A percentile compares a stretch with the other conserved stretches of the same genome.
Evolutionary conservation across 345 rosid genomes (phyloP).

Genomic region (Eutrema japonicum): DNA sequence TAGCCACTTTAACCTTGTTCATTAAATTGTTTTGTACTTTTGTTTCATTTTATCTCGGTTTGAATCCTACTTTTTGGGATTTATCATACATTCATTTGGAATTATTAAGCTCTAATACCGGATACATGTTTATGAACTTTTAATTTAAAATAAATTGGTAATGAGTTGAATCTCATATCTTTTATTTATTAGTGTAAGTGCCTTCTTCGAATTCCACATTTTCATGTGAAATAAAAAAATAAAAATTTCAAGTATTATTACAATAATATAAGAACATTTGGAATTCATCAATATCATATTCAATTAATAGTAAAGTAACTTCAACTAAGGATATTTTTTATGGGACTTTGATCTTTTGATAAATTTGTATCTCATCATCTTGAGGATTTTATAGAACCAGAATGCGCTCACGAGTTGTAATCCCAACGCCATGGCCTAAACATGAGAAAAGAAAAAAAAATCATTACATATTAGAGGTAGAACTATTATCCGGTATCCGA

Average conservation of each 20-base stretch:
- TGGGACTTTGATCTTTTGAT: conserved; percentile 26
- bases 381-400: conserved; percentile 87
- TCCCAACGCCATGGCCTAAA: conserved; percentile 71
- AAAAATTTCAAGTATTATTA: not conserved
- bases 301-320: not conserved
- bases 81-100: no score
- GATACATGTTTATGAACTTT: no score
- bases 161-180: not conserved
- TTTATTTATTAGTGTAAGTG: not conserved
- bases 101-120: no score
- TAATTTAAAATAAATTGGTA: no score
- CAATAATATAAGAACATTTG: not conserved
- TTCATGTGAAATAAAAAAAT: not conserved
- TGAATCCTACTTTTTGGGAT: no score
- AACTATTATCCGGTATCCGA: no score
- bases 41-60: no score
- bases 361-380: conserved; percentile 71
- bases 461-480: no score
- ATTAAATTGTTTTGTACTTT: no score
- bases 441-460: not conserved
- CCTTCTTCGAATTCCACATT: not conserved
- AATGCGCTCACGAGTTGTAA: conserved; percentile 76
- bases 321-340: conserved; percentile 3
- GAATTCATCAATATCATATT: conserved; percentile 3
- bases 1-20: no score